These are phyloP conservation scores for Cercospora sp. DNA, from an alignment of 2,329 filamentous ascomycete species.

Conservation along the genomic window DNA sequence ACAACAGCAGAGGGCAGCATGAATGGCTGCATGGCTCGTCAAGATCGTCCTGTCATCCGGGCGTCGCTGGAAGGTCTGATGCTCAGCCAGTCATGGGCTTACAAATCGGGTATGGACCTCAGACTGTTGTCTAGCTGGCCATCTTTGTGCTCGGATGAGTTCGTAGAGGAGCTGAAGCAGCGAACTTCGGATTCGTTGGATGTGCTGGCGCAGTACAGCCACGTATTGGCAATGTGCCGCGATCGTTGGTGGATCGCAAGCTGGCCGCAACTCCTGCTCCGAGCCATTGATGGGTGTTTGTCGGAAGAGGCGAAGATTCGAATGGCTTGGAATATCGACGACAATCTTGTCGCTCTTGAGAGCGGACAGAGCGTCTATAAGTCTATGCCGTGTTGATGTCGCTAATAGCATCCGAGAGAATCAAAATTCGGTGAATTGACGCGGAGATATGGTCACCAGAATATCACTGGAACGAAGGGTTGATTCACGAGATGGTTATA, in stretches of 20 bases:
- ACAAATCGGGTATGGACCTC: neutral
- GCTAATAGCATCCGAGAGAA: too few species aligned
- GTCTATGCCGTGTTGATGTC: too few species aligned
- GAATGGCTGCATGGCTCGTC: neutral
- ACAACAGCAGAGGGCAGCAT: neutral
- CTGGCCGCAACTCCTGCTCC: neutral
- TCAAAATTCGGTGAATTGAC: too few species aligned
- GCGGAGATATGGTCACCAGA: too few species aligned
- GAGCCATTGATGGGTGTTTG: neutral
- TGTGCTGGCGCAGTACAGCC: neutral
- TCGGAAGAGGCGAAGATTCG: neutral
- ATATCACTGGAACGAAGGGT: too few species aligned
- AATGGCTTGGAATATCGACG: neutral
- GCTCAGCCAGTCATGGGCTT: neutral
- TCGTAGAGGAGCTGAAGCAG: neutral
- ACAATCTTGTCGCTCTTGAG: neutral
- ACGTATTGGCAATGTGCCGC: neutral
- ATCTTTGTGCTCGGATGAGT: neutral
- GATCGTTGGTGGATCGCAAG: neutral
- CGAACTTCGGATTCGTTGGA: neutral
- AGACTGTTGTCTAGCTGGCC: neutral
- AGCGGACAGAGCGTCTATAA: too few species aligned
- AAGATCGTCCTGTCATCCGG: neutral
- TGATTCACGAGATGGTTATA: too few species aligned
- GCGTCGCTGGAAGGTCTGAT: neutral